Percentiles rank a stretch among this genome's conserved stretches.
Conservation (phyloP, 805 yeast species). For the Lipomyces japonicus region DNA sequence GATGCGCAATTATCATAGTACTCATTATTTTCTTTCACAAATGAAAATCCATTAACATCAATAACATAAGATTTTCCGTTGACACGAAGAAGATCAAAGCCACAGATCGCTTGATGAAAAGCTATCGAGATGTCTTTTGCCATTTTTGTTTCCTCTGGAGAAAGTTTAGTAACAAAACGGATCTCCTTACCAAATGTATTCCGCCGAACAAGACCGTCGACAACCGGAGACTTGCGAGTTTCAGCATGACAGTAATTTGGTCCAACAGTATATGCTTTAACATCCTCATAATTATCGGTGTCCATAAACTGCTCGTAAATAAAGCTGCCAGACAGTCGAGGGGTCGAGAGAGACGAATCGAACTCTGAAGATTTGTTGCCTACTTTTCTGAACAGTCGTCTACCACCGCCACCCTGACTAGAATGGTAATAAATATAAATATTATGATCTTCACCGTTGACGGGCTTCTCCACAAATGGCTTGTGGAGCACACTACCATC, state of each 20-base stretch:
- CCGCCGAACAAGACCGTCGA: conserved; percentile 97
- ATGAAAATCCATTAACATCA: conserved; percentile 97
- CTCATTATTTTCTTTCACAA: conserved; percentile 84
- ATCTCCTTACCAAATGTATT: conserved; percentile 97
- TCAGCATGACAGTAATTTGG: conserved; percentile 91
- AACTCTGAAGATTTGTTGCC: conserved; percentile 96
- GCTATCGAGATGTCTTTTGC: conserved; percentile 71
- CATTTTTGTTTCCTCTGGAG: conserved; percentile 70
- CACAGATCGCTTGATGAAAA: conserved; percentile 93
- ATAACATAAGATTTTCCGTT: conserved; percentile 86
- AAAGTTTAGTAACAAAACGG: conserved; percentile 76
- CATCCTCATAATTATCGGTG: conserved; percentile 97
- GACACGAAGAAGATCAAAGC: conserved; percentile 89
- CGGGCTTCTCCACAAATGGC: conserved; percentile 98
- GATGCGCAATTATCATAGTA: conserved; percentile 82
- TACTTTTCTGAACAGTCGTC: conserved; percentile 87
- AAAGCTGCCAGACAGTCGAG: conserved; percentile 86
- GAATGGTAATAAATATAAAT: conserved; percentile 86
- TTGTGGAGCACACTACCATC: conserved; percentile 69
- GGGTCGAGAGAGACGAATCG: conserved; percentile 69
- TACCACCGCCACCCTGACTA: conserved; percentile 95
- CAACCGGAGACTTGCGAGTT: conserved; percentile 96
- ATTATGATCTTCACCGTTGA: conserved; percentile 98
- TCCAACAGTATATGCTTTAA: conserved; percentile 97
- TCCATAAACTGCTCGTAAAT: conserved; percentile 95